phyloP scores from a whole-genome alignment of 169 alveolate species.

The Babesia bigemina region DNA sequence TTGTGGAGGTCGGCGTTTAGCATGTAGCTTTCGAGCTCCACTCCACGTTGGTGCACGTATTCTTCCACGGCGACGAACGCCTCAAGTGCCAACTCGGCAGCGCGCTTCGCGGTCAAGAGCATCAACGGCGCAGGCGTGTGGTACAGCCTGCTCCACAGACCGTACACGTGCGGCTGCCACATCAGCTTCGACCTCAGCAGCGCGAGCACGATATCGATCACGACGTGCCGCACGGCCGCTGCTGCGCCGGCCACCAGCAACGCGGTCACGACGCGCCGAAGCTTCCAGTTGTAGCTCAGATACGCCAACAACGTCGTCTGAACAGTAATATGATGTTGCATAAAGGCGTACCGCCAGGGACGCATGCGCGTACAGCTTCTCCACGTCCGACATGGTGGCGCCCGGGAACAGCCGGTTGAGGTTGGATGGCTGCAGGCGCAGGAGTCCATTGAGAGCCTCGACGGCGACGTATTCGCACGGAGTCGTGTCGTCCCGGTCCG shows the following conservation, averaged over 20 bases:
- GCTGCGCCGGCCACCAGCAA: slow-evolving; percentile 20
- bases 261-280: slow-evolving; percentile 6
- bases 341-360: slow-evolving; percentile 44
- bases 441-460: slow-evolving; percentile 42
- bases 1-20: slow-evolving; percentile 41
- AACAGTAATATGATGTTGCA: neutral
- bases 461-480: slow-evolving; percentile 30
- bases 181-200: slow-evolving; percentile 29
- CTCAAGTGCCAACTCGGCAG: slow-evolving; percentile 6
- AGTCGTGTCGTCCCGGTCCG: slow-evolving; percentile 8
- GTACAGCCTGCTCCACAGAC: slow-evolving; percentile 57
- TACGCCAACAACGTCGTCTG: slow-evolving; percentile 47
- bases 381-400: slow-evolving; percentile 14
- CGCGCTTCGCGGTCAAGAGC: slow-evolving; percentile 38
- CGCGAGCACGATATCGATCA: slow-evolving; percentile 36
- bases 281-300: neutral
- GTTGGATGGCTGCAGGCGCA: slow-evolving; percentile 22
- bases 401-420: slow-evolving; percentile 47
- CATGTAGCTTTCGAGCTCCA: slow-evolving; percentile 46
- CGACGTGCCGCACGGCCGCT: slow-evolving; percentile 23
- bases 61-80: slow-evolving; percentile 32
- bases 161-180: slow-evolving; percentile 61
- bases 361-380: slow-evolving; percentile 55
- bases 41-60: slow-evolving; percentile 14
- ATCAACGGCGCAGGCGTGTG: slow-evolving; percentile 57